Evolutionary conservation across 805 yeast genomes (phyloP), one percentile per base, ranked within the genome.

Genomic region (Yamadazyma philogaea): DNA sequence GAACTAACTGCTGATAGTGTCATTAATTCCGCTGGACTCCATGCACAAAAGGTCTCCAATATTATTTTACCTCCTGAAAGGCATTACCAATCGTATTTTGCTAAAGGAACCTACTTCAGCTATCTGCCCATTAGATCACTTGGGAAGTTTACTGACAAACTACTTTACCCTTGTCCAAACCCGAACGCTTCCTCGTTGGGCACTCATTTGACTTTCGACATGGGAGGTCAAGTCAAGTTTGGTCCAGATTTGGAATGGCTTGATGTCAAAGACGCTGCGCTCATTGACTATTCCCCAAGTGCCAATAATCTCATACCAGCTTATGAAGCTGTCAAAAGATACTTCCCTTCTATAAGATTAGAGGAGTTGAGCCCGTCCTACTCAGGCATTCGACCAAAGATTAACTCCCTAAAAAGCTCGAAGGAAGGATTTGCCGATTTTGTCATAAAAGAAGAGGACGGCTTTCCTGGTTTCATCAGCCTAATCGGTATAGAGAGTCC

Each of bases 181-280:
- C 74, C 74, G 6, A 75, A 78, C 40, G 76, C 81, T 0, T 73
- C 84, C n/a, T 85, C 95, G 0, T 66, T 90, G 43, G 97, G 97
- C 0, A 86, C 93, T 0, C 97, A 89, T 65, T 64, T 90, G 47
- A 89, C 97, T 0, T 65, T 90, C 22, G 95, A 87, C 54, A 62
- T 89, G 42, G 89, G 85, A 3, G 93, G 95, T 0, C 82, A 81
- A 50, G 63, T 89, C 20, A 75, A 78, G 49, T 89, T 89, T 58
- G 97, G 97, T 0, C 96, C 96, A 0, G 96, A 90, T 57, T 61
- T 87, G 31, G 93, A 88, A 59, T 88, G 95, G 87, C 78, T 85
- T 1, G 75, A 73, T 24, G 47, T 57, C 2, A 46, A 47, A 3
- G 52, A 57, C 24, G 65, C 74, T 1, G 48, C 44, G 28, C 57